phyloP scores from a whole-genome alignment of 139 green algal species.

The Chlorella sp. region DNA sequence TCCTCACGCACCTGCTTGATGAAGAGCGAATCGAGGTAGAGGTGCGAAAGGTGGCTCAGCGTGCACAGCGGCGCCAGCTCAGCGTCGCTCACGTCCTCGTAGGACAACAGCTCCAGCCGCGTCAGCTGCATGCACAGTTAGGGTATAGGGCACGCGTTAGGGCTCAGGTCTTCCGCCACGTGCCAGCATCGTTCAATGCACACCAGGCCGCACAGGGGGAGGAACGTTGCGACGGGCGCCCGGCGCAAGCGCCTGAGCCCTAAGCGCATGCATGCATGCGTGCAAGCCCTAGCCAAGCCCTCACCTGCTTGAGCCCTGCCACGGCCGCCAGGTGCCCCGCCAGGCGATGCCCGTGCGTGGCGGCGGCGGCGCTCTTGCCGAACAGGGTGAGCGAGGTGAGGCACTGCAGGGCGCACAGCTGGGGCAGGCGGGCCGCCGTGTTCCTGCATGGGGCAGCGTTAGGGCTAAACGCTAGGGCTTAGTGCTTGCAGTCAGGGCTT shows the following conservation, averaged over 20 bases:
- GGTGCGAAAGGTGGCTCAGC: slow-evolving; percentile 8
- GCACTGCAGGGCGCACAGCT: slow-evolving; percentile 13
- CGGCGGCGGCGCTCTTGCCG: slow-evolving; percentile 15
- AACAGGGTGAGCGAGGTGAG: slow-evolving; percentile 12
- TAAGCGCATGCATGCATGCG: too few species aligned
- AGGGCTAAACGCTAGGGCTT: too few species aligned
- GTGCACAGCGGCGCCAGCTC: slow-evolving; percentile 12
- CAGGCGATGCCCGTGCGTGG: slow-evolving; percentile 14
- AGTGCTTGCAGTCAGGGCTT: too few species aligned
- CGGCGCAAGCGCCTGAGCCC: too few species aligned
- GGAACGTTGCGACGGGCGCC: too few species aligned
- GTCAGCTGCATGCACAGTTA: too few species aligned
- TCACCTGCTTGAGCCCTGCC: slow-evolving; percentile 3
- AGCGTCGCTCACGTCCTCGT: slow-evolving; percentile 19
- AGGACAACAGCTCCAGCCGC: neutral
- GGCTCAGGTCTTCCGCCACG: too few species aligned
- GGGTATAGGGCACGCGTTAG: too few species aligned
- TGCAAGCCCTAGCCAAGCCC: neutral
- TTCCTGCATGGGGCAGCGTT: too few species aligned
- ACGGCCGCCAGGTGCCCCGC: slow-evolving; percentile 4
- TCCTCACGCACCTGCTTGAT: slow-evolving; percentile 14
- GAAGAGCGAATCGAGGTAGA: slow-evolving; percentile 22
- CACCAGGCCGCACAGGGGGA: too few species aligned
- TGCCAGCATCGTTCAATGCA: too few species aligned
- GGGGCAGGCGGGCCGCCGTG: slow-evolving; percentile 13